phyloP scores from a whole-genome alignment of 148 eudicot species.

The Fagopyrum tataricum region DNA sequence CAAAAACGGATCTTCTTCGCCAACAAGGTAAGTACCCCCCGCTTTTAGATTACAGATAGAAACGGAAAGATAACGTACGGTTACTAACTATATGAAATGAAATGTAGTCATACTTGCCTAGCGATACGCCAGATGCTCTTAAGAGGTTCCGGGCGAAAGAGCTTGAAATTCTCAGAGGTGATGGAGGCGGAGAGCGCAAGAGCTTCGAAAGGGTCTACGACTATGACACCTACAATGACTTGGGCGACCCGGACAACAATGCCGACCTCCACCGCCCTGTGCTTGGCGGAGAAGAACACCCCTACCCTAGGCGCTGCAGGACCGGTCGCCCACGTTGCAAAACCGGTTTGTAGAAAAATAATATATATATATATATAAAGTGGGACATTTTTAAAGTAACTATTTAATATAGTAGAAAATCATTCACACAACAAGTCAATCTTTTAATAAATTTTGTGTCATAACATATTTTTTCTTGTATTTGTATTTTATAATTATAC shows the following conservation, averaged over 20 bases:
- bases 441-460: too few relatives aligned
- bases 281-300: slow-evolving; percentile 18
- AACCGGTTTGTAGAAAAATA: slow-evolving; percentile 2
- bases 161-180: slow-evolving; percentile 17
- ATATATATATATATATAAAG: too few relatives aligned
- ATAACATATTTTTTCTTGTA: too few relatives aligned
- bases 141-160: slow-evolving; percentile 16
- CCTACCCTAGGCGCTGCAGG: slow-evolving; percentile 26
- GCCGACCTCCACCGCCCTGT: slow-evolving; percentile 16
- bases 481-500: too few relatives aligned
- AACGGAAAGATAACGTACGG: too few relatives aligned
- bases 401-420: too few relatives aligned
- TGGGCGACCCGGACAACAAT: slow-evolving; percentile 24
- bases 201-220: slow-evolving; percentile 24
- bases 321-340: slow-evolving; percentile 22
- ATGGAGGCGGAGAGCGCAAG: slow-evolving; percentile 22
- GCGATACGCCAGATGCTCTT: slow-evolving; percentile 24
- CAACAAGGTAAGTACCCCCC: slow-evolving; percentile 31
- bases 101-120: slow-evolving; percentile 25
- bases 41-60: too few relatives aligned
- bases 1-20: slow-evolving; percentile 44
- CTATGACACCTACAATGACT: slow-evolving; percentile 24
- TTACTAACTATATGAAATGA: too few relatives aligned
- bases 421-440: too few relatives aligned
- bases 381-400: too few relatives aligned